Conservation (phyloP, 1,284 basidiomycete species). For the Ceratorhiza oryzae-sativae region DNA sequence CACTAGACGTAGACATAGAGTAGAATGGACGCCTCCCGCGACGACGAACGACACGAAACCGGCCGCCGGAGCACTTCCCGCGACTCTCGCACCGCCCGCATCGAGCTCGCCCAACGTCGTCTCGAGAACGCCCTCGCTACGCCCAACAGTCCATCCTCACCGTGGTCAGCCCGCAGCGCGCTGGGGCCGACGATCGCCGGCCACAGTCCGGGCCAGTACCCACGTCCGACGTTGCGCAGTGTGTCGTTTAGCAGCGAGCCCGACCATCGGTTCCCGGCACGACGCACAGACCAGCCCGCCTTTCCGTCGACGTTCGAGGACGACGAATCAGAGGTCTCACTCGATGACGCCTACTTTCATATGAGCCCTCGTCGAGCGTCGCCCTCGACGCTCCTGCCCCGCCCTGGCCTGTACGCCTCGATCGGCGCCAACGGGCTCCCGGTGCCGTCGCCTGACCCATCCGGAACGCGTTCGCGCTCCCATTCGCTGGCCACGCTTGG, state of each 20-base stretch:
- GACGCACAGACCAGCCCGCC: constrained; percentile 60
- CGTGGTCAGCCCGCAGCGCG: constrained; percentile 34
- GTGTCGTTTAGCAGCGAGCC: constrained; percentile 43
- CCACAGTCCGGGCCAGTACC: constrained; percentile 25
- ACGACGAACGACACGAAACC: constrained; percentile 15
- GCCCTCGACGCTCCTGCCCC: constrained; percentile 54
- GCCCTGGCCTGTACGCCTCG: constrained; percentile 46
- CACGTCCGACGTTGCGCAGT: constrained; percentile 36
- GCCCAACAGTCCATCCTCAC: constrained; percentile 40
- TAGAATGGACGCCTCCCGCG: constrained; percentile 31
- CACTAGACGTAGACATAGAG: constrained; percentile 36
- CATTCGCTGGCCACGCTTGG: constrained; percentile 70
- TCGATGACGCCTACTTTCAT: constrained; percentile 33
- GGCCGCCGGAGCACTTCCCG: constrained; percentile 24
- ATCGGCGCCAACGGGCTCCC: constrained; percentile 62
- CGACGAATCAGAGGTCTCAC: constrained; percentile 65
- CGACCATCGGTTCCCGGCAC: constrained; percentile 39
- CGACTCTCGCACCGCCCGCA: constrained; percentile 35
- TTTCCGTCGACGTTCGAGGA: constrained; percentile 75
- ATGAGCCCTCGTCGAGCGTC: constrained; percentile 16
- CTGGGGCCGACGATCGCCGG: not conserved
- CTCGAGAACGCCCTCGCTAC: constrained; percentile 40
- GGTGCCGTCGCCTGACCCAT: constrained; percentile 55
- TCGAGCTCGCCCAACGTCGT: constrained; percentile 39
- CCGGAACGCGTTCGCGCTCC: constrained; percentile 67